Evolutionary conservation across 108 stramenopile genomes (phyloP).

Genomic region (Chaetoceros muelleri): DNA sequence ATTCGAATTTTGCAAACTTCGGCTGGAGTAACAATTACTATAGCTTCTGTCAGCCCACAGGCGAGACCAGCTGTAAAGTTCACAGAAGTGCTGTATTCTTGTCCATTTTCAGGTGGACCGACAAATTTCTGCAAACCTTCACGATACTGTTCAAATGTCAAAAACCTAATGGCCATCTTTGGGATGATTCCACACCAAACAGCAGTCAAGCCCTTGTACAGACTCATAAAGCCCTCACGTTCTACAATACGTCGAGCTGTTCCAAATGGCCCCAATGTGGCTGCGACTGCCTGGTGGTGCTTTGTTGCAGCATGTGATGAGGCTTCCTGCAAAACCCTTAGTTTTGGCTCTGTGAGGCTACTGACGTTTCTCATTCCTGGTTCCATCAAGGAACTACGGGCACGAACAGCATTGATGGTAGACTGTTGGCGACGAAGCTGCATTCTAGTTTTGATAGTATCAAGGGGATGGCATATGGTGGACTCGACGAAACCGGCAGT

Average conservation of each 20-base stretch:
- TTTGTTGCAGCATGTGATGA: background rate
- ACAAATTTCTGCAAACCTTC: slow-evolving; percentile 21
- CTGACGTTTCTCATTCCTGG: slow-evolving; percentile 28
- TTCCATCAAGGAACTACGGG: slow-evolving; percentile 31
- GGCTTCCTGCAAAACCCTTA: background rate
- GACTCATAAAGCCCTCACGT: slow-evolving; percentile 87
- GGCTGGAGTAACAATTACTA: slow-evolving; percentile 62
- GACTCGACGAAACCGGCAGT: slow-evolving; percentile 89
- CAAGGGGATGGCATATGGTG: slow-evolving; percentile 88
- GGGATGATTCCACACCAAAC: slow-evolving; percentile 93
- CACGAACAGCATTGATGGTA: slow-evolving; percentile 17
- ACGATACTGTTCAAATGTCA: slow-evolving; percentile 82
- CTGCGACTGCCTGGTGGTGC: slow-evolving; percentile 13
- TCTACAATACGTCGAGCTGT: slow-evolving; percentile 78
- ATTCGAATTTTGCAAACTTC: slow-evolving; percentile 93
- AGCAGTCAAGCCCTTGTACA: slow-evolving; percentile 97
- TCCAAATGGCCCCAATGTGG: slow-evolving; percentile 62
- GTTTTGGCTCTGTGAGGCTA: slow-evolving; percentile 1
- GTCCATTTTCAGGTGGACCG: background rate
- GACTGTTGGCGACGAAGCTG: slow-evolving; percentile 67
- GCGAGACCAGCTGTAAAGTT: slow-evolving; percentile 85
- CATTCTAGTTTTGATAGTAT: slow-evolving; percentile 92
- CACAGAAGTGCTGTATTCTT: slow-evolving; percentile 9
- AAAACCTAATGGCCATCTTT: slow-evolving; percentile 97
- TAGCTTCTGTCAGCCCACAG: slow-evolving; percentile 86